These are phyloP conservation scores for Candida dubliniensis DNA, from an alignment of 1,139 yeast species.

Conservation along the genomic window DNA sequence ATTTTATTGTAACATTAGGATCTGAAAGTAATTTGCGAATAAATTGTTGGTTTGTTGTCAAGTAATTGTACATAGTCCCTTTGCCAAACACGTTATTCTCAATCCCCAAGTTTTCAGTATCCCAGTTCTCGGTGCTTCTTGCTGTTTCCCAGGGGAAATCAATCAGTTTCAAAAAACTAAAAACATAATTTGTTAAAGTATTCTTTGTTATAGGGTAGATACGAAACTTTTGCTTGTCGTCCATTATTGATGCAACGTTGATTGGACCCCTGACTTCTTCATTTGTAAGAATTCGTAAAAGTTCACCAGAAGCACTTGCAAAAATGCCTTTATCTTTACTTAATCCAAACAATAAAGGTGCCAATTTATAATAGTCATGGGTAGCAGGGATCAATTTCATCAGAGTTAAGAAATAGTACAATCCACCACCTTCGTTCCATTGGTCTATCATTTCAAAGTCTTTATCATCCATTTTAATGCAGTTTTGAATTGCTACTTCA, in stretches of 20 bases:
- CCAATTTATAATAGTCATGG: slow-evolving; percentile 2
- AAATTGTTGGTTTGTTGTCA: background rate
- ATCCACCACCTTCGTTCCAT: background rate
- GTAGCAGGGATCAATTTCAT: slow-evolving; percentile 4
- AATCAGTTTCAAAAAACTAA: slow-evolving; percentile 5
- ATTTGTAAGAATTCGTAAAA: slow-evolving; percentile 13
- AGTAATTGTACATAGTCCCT: background rate
- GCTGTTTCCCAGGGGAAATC: slow-evolving; percentile 2
- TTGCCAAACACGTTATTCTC: background rate
- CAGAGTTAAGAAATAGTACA: background rate
- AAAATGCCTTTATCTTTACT: slow-evolving; percentile 8
- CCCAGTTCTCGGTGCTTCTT: background rate
- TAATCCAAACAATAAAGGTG: slow-evolving; percentile 8
- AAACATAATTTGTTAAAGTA: slow-evolving; percentile 3
- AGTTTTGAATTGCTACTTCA: background rate
- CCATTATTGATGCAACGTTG: background rate
- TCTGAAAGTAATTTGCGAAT: slow-evolving; percentile 6
- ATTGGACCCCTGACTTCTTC: slow-evolving; percentile 1
- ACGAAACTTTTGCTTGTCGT: slow-evolving; percentile 5
- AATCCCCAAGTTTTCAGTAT: background rate
- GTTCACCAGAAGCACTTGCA: slow-evolving; percentile 13
- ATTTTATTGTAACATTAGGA: slow-evolving; percentile 12
- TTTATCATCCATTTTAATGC: background rate
- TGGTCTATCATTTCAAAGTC: background rate
- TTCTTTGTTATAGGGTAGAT: background rate